Evolutionary conservation across 257 asterid genomes (phyloP), one percentile per base, ranked within the genome.

Genomic region (Ehretia macrophylla): DNA sequence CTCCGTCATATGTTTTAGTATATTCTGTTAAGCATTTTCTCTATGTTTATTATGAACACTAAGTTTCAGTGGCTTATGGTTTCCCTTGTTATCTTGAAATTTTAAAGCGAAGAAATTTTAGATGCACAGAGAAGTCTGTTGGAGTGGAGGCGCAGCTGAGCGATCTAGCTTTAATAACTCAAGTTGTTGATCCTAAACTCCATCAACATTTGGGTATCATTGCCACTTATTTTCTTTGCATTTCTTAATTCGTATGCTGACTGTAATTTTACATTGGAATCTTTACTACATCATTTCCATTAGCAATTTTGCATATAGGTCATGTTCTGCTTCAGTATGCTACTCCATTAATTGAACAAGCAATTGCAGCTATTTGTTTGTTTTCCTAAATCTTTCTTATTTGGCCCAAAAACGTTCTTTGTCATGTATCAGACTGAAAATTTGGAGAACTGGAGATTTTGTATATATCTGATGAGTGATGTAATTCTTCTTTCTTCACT

Each of bases 61-160:
- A 10, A 12, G 47, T 18, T 55, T 45, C 12, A 51, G 54, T 62
- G 54, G 51, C 66, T 67, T 45, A 63, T 40, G 57, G 64, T 13
- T 51, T 62, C 68, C 64, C 27, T 59, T 70, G 47, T 55, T 75
- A 23, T 59, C 35, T 74, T 74, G 68, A 56, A 68, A 71, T 76
- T 81, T 73, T 73, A 66, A 75, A 92, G 99, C 84, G 99, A 80
- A 95, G 86, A 74, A 92, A 92, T 77, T 92, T 92, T 87, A 88
- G 95, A 83, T 88, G 96, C 89, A 86, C 90, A 1, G 97, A 77
- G 63, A 78, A 77, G 56, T 84, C 97, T 48, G 84, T 92, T 48
- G 97, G 99, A 44, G 99, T 92, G 67, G 97, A 92, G 75, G 56
- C 76, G 1, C 99, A 92, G 68, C 88, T 92, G 45, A 72, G 80